Evolutionary conservation across 2,329 filamentous ascomycete species (phyloP), one percentile per base, ranked within the genome.

Genomic region (Ophiocordyceps camponoti-floridani): DNA sequence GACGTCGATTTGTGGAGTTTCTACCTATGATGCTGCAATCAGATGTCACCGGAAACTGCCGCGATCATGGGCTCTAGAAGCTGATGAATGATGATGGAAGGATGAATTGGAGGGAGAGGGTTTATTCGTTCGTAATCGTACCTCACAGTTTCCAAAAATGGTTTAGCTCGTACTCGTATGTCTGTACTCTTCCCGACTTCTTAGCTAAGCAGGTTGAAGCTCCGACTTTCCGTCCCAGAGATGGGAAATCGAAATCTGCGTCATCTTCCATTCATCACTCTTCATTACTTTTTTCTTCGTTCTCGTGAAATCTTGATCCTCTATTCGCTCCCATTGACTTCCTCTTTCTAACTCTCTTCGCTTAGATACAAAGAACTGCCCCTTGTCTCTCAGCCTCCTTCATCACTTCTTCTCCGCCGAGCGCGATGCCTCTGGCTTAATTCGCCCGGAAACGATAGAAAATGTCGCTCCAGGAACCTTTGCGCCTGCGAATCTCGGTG

Each of bases 401-500:
- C 28, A 30, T 12, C 13, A 4, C 18, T 19, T 16, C n/a, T n/a
- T 16, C 35, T 37, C 9, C 6, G n/a, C 6, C n/a, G 10, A n/a
- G 16, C 14, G 35, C 18, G n/a, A 38, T 38, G 35, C 35, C 10
- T 16, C 35, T n/a, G n/a, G n/a, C 10, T 4, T 16, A 18, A 38
- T 16, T 38, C 35, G 35, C n/a, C 16, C 16, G n/a, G n/a, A 38
- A 38, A 38, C 16, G 18, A 16, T 12, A 18, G n/a, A 19, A 18
- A n/a, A 63, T 61, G 61, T 50, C 57, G 31, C 49, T 41, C 28
- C 47, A 46, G 41, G 43, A 47, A 14, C 31, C 28, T 19, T 28
- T 91, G 70, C 83, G 86, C 55, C 72, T 93, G 48, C 80, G 82
- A 51, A 65, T 93, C 42, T 68, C 75, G 33, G 75, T 93, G 45